A percentile compares a stretch with the other conserved stretches of the same genome.
Evolutionary conservation across 83 land plant species (phyloP).

Genomic region (Picea abies): DNA sequence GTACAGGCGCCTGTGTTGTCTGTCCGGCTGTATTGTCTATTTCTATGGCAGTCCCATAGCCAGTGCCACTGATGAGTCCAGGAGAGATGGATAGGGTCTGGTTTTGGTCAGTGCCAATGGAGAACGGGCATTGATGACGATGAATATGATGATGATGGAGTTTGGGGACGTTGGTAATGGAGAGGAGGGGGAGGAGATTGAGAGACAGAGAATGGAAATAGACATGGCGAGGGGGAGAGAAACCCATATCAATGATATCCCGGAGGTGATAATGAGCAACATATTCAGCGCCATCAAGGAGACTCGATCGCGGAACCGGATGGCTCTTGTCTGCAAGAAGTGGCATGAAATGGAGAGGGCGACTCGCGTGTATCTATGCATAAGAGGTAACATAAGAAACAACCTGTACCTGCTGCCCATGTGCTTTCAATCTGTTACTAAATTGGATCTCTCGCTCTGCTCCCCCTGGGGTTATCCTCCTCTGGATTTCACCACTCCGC

Average conservation of each 20-base stretch:
- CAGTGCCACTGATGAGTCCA: background rate
- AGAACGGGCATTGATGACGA: background rate
- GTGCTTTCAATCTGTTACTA: conserved; percentile 50
- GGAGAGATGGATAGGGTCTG: background rate
- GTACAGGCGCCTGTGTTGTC: too few relatives aligned
- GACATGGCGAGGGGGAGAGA: background rate
- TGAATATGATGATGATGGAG: background rate
- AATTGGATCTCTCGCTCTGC: conserved; percentile 55
- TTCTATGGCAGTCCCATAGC: background rate
- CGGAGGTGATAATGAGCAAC: conserved; percentile 52
- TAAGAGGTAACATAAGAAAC: conserved; percentile 50
- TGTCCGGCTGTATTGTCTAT: too few relatives aligned
- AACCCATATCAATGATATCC: conserved; percentile 60
- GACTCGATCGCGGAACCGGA: conserved; percentile 48
- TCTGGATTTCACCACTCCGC: conserved; percentile 16
- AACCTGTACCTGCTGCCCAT: conserved; percentile 37
- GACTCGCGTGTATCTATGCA: conserved; percentile 50
- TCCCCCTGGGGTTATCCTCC: conserved; percentile 79
- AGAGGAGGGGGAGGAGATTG: too few relatives aligned
- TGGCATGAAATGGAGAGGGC: conserved; percentile 44
- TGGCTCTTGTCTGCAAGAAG: conserved; percentile 29
- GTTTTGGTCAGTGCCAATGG: background rate
- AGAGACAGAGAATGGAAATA: too few relatives aligned
- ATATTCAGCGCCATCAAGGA: conserved; percentile 45
- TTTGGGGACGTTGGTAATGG: too few relatives aligned